Evolutionary conservation across 2,329 filamentous ascomycete genomes (phyloP), one percentile per base, ranked within the genome.

Genomic region (Colletotrichum chrysophilum): DNA sequence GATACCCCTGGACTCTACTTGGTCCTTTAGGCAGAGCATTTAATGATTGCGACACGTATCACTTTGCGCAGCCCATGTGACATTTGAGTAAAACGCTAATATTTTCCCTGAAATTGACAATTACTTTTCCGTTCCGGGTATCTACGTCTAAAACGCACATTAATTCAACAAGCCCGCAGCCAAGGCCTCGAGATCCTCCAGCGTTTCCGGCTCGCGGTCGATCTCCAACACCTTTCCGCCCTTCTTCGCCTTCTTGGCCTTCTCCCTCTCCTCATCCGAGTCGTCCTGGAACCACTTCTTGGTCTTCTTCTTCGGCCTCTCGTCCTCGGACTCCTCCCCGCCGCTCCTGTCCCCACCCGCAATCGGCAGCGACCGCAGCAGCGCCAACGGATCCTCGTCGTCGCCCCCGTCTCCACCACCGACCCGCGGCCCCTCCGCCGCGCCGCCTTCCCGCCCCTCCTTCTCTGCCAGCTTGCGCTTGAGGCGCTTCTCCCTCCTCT

Each of bases 241-340:
- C 81, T 85, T 87, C 80, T 85, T 86, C 82, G 85, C 87, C 70
- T 77, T 82, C 78, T 84, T 86, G 79, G 82, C 83, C 79, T 83
- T 84, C 76, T 82, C 81, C 66, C 80, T 80, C 66, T 82, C 81
- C 65, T 84, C 85, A 69, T 87, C 85, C 66, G 89, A 90, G 75
- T 93, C 92, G 75, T 93, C 90, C 83, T 95, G 89, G 86, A 95
- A 95, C 93, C 93, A 95, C 85, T 95, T 95, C 91, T 94, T 95
- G 75, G 90, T 87, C 84, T 91, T 93, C 89, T 94, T 94, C 76
- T 83, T 84, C 78, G 85, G 71, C 71, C 84, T 69, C 26, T 77
- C 71, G 30, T 77, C 74, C 4, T 74, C 77, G 10, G 77, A 81
- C n/a, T 82, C 82, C 1, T 82, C 82, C 1, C 85, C 82, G 3